phyloP scores from a whole-genome alignment of 2,329 filamentous ascomycete species.

The Tothia fuscella region DNA sequence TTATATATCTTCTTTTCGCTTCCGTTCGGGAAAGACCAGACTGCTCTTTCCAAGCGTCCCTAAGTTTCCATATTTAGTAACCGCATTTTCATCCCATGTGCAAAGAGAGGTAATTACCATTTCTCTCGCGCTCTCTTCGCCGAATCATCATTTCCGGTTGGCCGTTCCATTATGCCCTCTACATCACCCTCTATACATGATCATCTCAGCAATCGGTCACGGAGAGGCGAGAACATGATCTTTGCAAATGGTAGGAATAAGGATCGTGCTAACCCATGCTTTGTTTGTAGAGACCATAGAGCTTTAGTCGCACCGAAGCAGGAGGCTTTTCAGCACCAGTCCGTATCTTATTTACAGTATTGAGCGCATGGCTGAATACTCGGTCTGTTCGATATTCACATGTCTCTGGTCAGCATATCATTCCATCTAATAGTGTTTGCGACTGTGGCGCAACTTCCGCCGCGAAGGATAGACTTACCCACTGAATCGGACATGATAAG shows the following conservation, averaged over 20 bases:
- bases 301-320: constrained; percentile 67
- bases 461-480: constrained; percentile 19
- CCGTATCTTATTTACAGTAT: constrained; percentile 96
- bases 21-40: constrained; percentile 75
- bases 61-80: constrained; percentile 20
- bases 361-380: constrained; percentile 97
- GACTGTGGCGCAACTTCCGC: constrained; percentile 6
- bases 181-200: constrained; percentile 67
- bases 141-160: constrained; percentile 40
- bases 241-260: constrained; percentile 2
- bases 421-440: neutral
- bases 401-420: constrained; percentile 5
- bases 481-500: constrained; percentile 28
- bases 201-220: constrained; percentile 5
- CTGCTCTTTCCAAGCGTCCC: constrained; percentile 91
- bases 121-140: constrained; percentile 49
- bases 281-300: constrained; percentile 98
- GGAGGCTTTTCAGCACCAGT: constrained; percentile 85
- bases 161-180: constrained; percentile 82
- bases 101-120: constrained; percentile 37
- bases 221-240: neutral
- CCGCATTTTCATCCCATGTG: neutral
- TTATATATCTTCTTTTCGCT: constrained; percentile 87
- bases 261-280: constrained; percentile 55
- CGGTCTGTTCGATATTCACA: constrained; percentile 56